Conservation (phyloP, 192 early-diverging fungal genomes). For the Podila epigama region DNA sequence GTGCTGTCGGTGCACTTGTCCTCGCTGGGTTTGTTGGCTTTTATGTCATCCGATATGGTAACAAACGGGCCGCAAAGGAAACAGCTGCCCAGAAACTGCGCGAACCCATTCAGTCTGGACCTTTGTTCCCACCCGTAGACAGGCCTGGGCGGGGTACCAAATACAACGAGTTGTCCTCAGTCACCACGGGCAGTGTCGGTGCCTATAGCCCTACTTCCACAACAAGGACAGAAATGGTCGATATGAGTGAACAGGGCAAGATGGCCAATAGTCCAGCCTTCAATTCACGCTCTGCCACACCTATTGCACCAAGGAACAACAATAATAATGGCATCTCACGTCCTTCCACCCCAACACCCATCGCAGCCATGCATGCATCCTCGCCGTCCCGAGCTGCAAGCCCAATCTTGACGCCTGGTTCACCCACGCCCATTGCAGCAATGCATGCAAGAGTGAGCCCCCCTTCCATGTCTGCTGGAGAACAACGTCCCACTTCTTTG, state of each 20-base stretch:
- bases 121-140: constrained; percentile 24
- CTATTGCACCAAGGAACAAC: no score
- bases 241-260: neutral
- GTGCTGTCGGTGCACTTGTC: constrained; percentile 26
- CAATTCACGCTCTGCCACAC: constrained; percentile 28
- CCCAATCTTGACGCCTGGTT: neutral
- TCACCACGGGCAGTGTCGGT: constrained; percentile 15
- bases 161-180: constrained; percentile 37
- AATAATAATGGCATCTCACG: no score
- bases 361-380: neutral
- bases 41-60: constrained; percentile 37
- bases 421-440: constrained; percentile 33
- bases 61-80: constrained; percentile 21
- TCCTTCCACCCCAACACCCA: neutral
- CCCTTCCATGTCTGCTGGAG: neutral
- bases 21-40: constrained; percentile 28
- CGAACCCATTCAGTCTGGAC: constrained; percentile 29
- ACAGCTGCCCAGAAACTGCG: constrained; percentile 4
- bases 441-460: neutral
- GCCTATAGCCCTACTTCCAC: constrained; percentile 14
- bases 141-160: neutral
- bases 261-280: neutral
- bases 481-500: neutral
- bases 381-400: neutral
- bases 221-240: constrained; percentile 24